A percentile compares a stretch with the other conserved stretches of the same genome.
phyloP scores from a whole-genome alignment of 106 monocot genomes.

The Ottelia alismoides region DNA sequence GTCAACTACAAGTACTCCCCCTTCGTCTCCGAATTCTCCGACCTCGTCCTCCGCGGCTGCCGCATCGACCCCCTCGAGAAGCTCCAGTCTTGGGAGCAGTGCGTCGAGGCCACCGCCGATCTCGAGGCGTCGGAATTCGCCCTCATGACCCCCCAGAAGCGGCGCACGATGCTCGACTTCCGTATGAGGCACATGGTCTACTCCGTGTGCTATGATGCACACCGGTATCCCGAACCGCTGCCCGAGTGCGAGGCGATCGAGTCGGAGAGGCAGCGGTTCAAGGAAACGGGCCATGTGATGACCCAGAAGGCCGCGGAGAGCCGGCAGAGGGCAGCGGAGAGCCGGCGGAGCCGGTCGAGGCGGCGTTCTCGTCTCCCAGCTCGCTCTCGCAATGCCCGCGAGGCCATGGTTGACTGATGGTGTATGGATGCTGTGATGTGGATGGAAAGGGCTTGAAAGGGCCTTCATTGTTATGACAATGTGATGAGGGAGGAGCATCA shows the following conservation, averaged over 20 bases:
- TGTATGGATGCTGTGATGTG: too few relatives aligned
- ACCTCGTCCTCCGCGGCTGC: constrained; percentile 56
- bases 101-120: constrained; percentile 15
- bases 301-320: constrained; percentile 3
- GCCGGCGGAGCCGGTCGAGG: constrained; percentile 1
- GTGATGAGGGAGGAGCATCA: too few relatives aligned
- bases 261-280: constrained; percentile 28
- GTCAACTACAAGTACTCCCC: constrained; percentile 70
- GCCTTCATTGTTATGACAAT: too few relatives aligned
- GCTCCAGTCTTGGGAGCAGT: constrained; percentile 1
- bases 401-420: too few relatives aligned
- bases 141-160: constrained; percentile 29
- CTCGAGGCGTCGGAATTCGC: constrained; percentile 11
- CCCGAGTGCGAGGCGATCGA: constrained; percentile 41
- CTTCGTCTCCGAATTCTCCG: constrained; percentile 55
- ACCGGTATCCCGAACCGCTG: constrained; percentile 30
- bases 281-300: constrained; percentile 23
- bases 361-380: background rate
- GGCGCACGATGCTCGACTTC: constrained; percentile 29
- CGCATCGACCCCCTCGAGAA: constrained; percentile 33
- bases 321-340: constrained; percentile 1
- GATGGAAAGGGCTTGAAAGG: too few relatives aligned
- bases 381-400: too few relatives aligned
- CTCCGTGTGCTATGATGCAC: constrained; percentile 44
- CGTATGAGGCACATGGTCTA: constrained; percentile 47